These are phyloP conservation scores for Aegilops umbellulata DNA, from an alignment of 176 grass and related monocot species.

Conservation along the genomic window DNA sequence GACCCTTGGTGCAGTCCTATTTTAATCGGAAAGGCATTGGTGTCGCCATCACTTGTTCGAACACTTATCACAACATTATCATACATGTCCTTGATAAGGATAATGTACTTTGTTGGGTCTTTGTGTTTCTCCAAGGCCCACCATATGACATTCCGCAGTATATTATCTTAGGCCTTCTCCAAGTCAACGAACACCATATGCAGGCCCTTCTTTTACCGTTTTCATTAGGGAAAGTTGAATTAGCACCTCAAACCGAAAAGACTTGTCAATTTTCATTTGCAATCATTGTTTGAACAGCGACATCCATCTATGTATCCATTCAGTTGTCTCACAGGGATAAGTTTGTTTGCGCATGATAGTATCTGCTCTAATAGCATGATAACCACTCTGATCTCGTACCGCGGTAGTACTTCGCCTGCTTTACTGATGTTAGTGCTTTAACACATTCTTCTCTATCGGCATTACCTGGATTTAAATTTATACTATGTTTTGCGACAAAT, in stretches of 20 bases:
- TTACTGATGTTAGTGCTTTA: not conserved
- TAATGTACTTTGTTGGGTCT: too few species aligned
- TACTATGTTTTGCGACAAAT: not conserved
- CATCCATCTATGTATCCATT: not conserved
- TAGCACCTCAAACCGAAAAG: not conserved
- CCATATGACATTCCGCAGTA: too few species aligned
- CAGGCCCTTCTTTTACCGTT: too few species aligned
- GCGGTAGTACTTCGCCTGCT: not conserved
- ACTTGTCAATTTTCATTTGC: not conserved
- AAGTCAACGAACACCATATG: too few species aligned
- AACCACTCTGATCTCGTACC: not conserved
- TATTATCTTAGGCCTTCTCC: too few species aligned
- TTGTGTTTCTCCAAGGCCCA: too few species aligned
- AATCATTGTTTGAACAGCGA: not conserved
- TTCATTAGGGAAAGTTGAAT: not conserved
- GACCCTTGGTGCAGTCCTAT: too few species aligned
- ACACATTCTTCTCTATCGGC: not conserved
- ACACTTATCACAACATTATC: too few species aligned
- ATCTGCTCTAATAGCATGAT: not conserved
- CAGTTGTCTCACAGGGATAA: not conserved
- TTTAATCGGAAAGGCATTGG: too few species aligned
- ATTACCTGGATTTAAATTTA: not conserved
- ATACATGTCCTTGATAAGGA: too few species aligned
- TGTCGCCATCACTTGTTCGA: too few species aligned
- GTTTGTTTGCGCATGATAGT: constrained; percentile 1